A percentile compares a stretch with the other conserved stretches of the same genome.
phyloP scores from a whole-genome alignment of 169 alveolate genomes.

The Cryptosporidium baileyi region DNA sequence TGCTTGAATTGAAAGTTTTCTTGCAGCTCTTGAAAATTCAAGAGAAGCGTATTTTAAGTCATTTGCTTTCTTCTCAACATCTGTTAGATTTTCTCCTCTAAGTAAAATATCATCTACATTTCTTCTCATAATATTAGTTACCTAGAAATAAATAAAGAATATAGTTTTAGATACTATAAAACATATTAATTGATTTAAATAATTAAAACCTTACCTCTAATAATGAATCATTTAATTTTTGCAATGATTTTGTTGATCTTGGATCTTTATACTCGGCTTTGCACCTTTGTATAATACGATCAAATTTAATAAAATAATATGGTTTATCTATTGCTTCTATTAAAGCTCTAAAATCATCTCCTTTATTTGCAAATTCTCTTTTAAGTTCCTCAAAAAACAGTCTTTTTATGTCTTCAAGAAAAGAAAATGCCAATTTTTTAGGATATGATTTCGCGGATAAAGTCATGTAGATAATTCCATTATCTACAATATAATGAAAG shows the following conservation, averaged over 20 bases:
- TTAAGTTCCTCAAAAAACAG: conserved; percentile 81
- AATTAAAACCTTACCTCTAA: conserved; percentile 56
- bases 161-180: neutral
- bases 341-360: conserved; percentile 75
- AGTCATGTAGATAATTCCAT: conserved; percentile 80
- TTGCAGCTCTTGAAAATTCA: conserved; percentile 72
- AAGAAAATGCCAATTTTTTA: conserved; percentile 83
- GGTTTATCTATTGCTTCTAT: conserved; percentile 85
- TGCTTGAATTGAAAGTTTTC: conserved; percentile 73
- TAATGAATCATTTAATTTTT: conserved; percentile 71
- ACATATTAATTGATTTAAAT: neutral
- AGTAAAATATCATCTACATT: conserved; percentile 75
- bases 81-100: conserved; percentile 74
- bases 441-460: conserved; percentile 82
- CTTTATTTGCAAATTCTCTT: conserved; percentile 79
- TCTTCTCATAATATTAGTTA: conserved; percentile 72
- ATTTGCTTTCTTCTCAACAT: conserved; percentile 60
- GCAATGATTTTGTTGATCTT: conserved; percentile 67
- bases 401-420: conserved; percentile 78
- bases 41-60: conserved; percentile 60
- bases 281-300: conserved; percentile 75
- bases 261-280: conserved; percentile 73
- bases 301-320: conserved; percentile 83
- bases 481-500: conserved; percentile 74
- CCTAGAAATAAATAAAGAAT: conserved; percentile 24